These are phyloP conservation scores for Metroxylon sagu DNA, from an alignment of 176 grass and related monocot genomes.

Conservation along the genomic window DNA sequence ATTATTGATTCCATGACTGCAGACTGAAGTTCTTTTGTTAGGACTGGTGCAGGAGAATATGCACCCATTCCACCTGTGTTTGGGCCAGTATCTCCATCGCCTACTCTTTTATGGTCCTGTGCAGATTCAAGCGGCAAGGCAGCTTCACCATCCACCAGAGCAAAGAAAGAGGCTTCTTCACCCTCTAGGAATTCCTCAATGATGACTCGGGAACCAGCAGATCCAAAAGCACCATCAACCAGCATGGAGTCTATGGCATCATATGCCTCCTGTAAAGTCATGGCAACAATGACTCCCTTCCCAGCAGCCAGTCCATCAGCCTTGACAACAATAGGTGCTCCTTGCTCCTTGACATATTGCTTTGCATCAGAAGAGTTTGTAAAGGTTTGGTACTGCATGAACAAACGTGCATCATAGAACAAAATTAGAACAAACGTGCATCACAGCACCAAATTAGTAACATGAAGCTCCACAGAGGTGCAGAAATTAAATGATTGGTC, in stretches of 20 bases:
- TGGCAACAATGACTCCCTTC: constrained; percentile 74
- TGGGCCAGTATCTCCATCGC: constrained; percentile 80
- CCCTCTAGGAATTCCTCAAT: constrained; percentile 90
- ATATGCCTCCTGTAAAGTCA: constrained; percentile 62
- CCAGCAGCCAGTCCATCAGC: constrained; percentile 84
- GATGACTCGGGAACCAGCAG: constrained; percentile 65
- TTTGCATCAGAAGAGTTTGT: constrained; percentile 58
- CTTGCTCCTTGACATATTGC: constrained; percentile 51
- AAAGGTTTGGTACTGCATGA: constrained; percentile 60
- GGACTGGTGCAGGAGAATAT: constrained; percentile 78
- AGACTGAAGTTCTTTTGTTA: constrained; percentile 57
- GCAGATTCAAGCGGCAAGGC: constrained; percentile 84
- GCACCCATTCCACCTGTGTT: constrained; percentile 95
- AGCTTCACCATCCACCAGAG: constrained; percentile 75
- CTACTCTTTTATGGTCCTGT: constrained; percentile 86
- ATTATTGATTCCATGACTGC: constrained; percentile 82
- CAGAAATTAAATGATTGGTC: too few relatives aligned
- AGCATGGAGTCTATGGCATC: constrained; percentile 77
- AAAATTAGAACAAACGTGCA: background rate
- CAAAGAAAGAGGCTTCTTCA: constrained; percentile 97
- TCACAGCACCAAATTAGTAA: too few relatives aligned
- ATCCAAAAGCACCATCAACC: constrained; percentile 65
- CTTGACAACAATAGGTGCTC: constrained; percentile 76
- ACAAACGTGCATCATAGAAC: too few relatives aligned
- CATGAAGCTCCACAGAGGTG: too few relatives aligned